phyloP scores from a whole-genome alignment of 2,329 filamentous ascomycete genomes.

The Penicillium sp. region DNA sequence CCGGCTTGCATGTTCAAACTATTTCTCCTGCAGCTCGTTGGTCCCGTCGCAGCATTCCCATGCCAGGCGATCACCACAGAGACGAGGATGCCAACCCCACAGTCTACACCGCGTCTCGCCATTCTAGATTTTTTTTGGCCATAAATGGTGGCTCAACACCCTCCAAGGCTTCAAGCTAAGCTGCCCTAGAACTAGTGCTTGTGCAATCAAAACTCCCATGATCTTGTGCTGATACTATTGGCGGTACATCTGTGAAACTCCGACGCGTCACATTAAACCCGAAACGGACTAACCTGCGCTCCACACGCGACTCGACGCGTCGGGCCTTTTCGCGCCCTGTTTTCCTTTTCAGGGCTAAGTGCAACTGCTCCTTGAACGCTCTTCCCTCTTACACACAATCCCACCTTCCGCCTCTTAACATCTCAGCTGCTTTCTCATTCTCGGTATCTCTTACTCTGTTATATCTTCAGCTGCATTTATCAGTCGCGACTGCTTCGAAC shows the following conservation, averaged over 20 bases:
- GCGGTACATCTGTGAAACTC: neutral
- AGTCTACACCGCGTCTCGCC: neutral
- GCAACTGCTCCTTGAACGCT: neutral
- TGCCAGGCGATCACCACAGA: constrained; percentile 25
- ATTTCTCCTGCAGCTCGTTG: neutral
- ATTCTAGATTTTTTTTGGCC: neutral
- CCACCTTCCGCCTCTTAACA: constrained; percentile 5
- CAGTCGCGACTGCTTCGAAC: constrained; percentile 3
- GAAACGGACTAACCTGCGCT: constrained; percentile 13
- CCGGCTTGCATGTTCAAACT: neutral
- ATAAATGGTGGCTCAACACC: neutral
- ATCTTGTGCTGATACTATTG: neutral
- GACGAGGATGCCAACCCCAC: constrained; percentile 16
- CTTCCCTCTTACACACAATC: constrained; percentile 3
- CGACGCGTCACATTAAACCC: constrained; percentile 16
- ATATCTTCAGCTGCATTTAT: constrained; percentile 9
- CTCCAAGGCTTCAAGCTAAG: neutral
- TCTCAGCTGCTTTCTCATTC: constrained; percentile 9
- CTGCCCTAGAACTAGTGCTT: neutral
- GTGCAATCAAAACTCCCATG: neutral
- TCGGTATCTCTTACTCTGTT: constrained; percentile 27
- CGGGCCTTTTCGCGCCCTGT: constrained; percentile 8
- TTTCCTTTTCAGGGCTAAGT: constrained; percentile 4
- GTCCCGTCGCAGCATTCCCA: constrained; percentile 23
- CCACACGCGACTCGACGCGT: constrained; percentile 22